A percentile compares a stretch with the other conserved stretches of the same genome.
phyloP scores from a whole-genome alignment of 305 asterid species.

The Plantago rigida region DNA sequence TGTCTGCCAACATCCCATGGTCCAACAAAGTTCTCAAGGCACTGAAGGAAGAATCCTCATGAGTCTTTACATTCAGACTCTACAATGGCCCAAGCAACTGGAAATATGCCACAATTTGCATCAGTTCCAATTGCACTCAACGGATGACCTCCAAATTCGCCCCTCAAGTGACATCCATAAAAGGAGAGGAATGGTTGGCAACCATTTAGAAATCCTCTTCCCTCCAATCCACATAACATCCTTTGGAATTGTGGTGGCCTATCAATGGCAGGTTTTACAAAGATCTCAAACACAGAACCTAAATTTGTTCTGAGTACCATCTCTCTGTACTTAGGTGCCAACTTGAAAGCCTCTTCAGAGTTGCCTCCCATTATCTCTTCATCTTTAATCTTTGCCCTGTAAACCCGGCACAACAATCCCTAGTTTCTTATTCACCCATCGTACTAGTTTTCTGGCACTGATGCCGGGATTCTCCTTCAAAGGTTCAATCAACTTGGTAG shows the following conservation, averaged over 20 bases:
- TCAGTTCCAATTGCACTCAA: neutral
- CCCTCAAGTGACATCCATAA: slow-evolving; percentile 3
- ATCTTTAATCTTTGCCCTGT: neutral
- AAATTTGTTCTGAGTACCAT: neutral
- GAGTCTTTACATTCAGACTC: neutral
- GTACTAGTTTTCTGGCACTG: too few species aligned
- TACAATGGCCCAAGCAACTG: too few species aligned
- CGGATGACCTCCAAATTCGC: neutral
- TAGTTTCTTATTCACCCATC: too few species aligned
- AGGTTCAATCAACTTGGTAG: too few species aligned
- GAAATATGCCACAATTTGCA: neutral
- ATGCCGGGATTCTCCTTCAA: too few species aligned
- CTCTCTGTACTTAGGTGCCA: too few species aligned
- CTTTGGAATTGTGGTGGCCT: neutral
- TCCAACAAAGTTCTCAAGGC: neutral
- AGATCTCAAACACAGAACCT: neutral
- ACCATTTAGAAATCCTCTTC: neutral
- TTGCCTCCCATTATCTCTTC: too few species aligned
- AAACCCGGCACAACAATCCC: neutral
- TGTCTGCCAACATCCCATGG: neutral
- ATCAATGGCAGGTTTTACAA: neutral
- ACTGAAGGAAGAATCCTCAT: neutral
- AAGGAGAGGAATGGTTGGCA: too few species aligned
- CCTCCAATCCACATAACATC: neutral
- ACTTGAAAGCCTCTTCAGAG: too few species aligned